Conservation (phyloP, 2,329 filamentous ascomycete genomes). For the Ascochyta koolunga region DNA sequence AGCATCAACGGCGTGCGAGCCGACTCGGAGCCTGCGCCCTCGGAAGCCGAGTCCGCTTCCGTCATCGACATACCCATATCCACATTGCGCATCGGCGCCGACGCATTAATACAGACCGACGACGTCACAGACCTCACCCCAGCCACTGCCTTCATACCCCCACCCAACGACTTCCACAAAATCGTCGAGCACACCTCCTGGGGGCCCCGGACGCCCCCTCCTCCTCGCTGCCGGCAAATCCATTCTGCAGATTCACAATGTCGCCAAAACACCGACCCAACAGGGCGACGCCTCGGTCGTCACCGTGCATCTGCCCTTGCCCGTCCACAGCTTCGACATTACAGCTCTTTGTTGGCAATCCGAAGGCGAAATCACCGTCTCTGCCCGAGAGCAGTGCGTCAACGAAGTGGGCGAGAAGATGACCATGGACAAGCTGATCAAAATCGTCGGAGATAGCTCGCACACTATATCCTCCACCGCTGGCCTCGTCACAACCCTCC, state of each 20-base stretch:
- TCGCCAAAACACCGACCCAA: slow-evolving; percentile 25
- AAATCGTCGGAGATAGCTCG: slow-evolving; percentile 37
- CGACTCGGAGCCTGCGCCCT: slow-evolving; percentile 45
- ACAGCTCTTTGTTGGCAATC: slow-evolving; percentile 48
- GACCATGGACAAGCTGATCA: slow-evolving; percentile 47
- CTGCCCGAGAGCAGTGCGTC: slow-evolving; percentile 41
- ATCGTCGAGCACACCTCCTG: slow-evolving; percentile 45
- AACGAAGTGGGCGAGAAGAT: slow-evolving; percentile 48
- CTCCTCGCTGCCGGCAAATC: slow-evolving; percentile 46
- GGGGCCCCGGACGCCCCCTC: slow-evolving; percentile 40
- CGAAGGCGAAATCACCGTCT: slow-evolving; percentile 41
- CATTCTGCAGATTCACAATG: slow-evolving; percentile 41
- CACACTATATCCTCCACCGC: slow-evolving; percentile 46
- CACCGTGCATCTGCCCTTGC: slow-evolving; percentile 35
- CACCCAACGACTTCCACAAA: slow-evolving; percentile 28
- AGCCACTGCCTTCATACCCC: slow-evolving; percentile 38
- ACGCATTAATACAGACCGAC: slow-evolving; percentile 47
- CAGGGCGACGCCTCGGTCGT: slow-evolving; percentile 15
- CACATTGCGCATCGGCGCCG: slow-evolving; percentile 48
- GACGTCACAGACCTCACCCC: slow-evolving; percentile 40
- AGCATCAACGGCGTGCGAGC: slow-evolving; percentile 37
- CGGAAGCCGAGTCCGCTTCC: slow-evolving; percentile 47
- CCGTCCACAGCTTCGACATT: slow-evolving; percentile 41
- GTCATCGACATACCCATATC: slow-evolving; percentile 48
- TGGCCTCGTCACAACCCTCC: slow-evolving; percentile 45